Conservation (phyloP, 352 stramenopile genomes). For the Globisporangium echinulatum region DNA sequence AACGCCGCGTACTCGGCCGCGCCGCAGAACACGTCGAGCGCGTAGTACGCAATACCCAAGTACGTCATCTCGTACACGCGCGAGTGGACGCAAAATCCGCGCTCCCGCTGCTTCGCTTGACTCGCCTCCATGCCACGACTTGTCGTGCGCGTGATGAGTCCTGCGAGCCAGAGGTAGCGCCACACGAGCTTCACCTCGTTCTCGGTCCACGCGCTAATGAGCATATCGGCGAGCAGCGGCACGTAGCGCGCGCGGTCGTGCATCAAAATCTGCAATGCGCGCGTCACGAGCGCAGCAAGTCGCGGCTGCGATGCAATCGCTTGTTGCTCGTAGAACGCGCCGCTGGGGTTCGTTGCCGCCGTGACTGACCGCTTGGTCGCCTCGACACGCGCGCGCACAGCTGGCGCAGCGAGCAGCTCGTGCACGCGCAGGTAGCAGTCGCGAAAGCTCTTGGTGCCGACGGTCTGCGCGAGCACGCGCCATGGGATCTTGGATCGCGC, state of each 20-base stretch:
- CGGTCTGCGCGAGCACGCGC: slow-evolving; percentile 48
- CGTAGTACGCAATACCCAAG: slow-evolving; percentile 53
- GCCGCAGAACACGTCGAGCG: slow-evolving; percentile 62
- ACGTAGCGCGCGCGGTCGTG: slow-evolving; percentile 71
- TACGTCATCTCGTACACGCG: slow-evolving; percentile 70
- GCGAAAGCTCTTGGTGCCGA: slow-evolving; percentile 44
- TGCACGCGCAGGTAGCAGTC: slow-evolving; percentile 71
- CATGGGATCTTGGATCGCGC: slow-evolving; percentile 63
- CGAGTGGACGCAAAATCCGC: slow-evolving; percentile 65
- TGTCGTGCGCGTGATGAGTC: slow-evolving; percentile 57
- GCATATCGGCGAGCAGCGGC: slow-evolving; percentile 57
- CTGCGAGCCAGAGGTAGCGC: slow-evolving; percentile 76
- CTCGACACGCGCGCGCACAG: slow-evolving; percentile 54
- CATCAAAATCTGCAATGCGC: slow-evolving; percentile 78
- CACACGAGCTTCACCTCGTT: slow-evolving; percentile 78
- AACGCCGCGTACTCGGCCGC: slow-evolving; percentile 71
- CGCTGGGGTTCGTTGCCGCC: slow-evolving; percentile 63
- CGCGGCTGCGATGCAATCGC: slow-evolving; percentile 51
- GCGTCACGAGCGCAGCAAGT: slow-evolving; percentile 52
- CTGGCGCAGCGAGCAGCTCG: slow-evolving; percentile 53
- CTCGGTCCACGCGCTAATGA: slow-evolving; percentile 69
- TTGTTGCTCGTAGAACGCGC: slow-evolving; percentile 63
- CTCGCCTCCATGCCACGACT: slow-evolving; percentile 9
- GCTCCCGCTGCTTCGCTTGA: slow-evolving; percentile 39
- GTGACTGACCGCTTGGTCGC: slow-evolving; percentile 53